Percentiles rank a stretch among this genome's conserved stretches.
Conservation (phyloP, 768 basidiomycete genomes). For the Phlebiopsis flavidoalba region DNA sequence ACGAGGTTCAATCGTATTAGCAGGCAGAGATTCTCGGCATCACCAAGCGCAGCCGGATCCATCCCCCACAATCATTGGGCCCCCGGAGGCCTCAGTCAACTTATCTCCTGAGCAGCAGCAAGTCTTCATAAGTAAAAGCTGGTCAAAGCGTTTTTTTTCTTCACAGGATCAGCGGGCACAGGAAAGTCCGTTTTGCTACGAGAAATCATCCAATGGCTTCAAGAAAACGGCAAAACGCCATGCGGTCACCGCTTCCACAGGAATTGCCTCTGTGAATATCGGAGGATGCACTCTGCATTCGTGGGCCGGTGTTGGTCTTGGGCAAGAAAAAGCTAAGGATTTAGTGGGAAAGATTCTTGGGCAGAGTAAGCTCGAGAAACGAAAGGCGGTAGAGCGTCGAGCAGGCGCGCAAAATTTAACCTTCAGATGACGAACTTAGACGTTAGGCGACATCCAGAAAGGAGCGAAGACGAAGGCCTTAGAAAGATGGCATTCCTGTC, state of each 20-base stretch:
- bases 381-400: not conserved
- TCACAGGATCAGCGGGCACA: constrained; percentile 84
- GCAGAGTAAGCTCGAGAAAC: not conserved
- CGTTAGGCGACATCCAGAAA: not conserved
- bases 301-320: constrained; percentile 77
- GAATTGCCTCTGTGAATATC: constrained; percentile 77
- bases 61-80: too few relatives aligned
- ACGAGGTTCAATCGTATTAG: too few relatives aligned
- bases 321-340: constrained; percentile 44
- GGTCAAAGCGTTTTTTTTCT: constrained; percentile 64
- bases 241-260: constrained; percentile 74
- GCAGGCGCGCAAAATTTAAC: not conserved
- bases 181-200: constrained; percentile 80
- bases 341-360: constrained; percentile 27
- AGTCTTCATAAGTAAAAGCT: constrained; percentile 50
- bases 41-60: too few relatives aligned
- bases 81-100: constrained; percentile 14
- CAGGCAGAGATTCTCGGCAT: too few relatives aligned
- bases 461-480: not conserved
- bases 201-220: constrained; percentile 55
- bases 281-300: constrained; percentile 76
- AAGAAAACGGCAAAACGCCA: constrained; percentile 30
- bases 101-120: constrained; percentile 50
- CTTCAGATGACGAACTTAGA: not conserved
- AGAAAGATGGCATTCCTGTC: constrained; percentile 55